phyloP scores from a whole-genome alignment of 2,329 filamentous ascomycete genomes.

The Cucurbitaria berberidis region DNA sequence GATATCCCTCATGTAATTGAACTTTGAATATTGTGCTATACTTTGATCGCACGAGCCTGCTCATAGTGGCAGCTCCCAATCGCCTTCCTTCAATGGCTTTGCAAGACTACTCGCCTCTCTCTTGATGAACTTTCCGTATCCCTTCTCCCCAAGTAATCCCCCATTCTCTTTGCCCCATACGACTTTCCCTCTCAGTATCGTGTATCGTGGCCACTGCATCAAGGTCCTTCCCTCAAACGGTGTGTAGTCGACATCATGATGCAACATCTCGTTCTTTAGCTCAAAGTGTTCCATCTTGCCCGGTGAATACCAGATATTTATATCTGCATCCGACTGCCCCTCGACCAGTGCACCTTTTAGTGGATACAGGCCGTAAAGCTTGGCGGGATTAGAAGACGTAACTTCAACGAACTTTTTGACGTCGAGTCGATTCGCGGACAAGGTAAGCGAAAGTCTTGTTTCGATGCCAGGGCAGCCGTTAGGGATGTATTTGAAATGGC shows the following conservation, averaged over 20 bases:
- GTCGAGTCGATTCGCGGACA: constrained; percentile 50
- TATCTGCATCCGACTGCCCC: constrained; percentile 61
- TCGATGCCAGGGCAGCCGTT: constrained; percentile 66
- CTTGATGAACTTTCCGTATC: constrained; percentile 58
- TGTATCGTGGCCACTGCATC: constrained; percentile 67
- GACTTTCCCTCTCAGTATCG: constrained; percentile 63
- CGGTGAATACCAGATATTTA: constrained; percentile 58
- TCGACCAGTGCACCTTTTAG: constrained; percentile 59
- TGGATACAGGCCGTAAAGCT: constrained; percentile 63
- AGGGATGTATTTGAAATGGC: constrained; percentile 63
- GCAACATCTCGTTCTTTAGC: constrained; percentile 61
- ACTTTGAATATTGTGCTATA: background rate
- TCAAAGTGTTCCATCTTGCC: constrained; percentile 51
- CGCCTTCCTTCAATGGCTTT: constrained; percentile 31
- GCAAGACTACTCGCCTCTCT: constrained; percentile 50
- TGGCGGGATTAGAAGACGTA: constrained; percentile 62
- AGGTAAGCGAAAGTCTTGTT: constrained; percentile 59
- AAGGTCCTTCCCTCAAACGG: constrained; percentile 65
- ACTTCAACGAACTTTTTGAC: constrained; percentile 62
- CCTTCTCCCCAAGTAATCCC: constrained; percentile 57
- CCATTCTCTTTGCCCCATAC: constrained; percentile 64
- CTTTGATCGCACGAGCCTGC: background rate
- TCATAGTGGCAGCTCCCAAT: constrained; percentile 29
- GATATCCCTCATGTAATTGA: background rate
- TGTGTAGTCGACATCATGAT: constrained; percentile 68